These are phyloP conservation scores for Sporothrix globosa DNA, from an alignment of 2,329 filamentous ascomycete genomes.

Conservation along the genomic window DNA sequence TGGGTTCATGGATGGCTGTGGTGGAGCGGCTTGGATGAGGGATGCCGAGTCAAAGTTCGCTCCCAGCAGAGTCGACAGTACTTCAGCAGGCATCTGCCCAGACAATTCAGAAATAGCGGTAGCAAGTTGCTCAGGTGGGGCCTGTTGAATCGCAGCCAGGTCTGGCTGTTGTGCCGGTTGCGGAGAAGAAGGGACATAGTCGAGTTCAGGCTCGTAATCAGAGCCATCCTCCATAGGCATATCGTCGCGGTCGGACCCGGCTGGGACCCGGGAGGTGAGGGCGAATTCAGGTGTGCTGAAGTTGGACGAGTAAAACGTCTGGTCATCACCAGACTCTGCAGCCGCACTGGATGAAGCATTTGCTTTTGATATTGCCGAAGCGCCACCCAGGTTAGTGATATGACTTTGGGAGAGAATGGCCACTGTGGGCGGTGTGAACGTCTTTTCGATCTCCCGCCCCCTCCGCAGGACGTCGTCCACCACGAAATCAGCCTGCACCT, in stretches of 20 bases:
- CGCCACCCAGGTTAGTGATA: slow-evolving; percentile 10
- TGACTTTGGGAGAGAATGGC: slow-evolving; percentile 2
- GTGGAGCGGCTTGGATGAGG: not conserved
- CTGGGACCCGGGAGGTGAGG: slow-evolving; percentile 55
- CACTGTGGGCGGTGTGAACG: slow-evolving; percentile 60
- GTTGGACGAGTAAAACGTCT: slow-evolving; percentile 94
- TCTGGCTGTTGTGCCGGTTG: not conserved
- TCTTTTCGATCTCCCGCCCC: slow-evolving; percentile 71
- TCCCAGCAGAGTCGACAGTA: not conserved
- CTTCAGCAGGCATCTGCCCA: slow-evolving; percentile 3
- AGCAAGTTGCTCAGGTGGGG: slow-evolving; percentile 22
- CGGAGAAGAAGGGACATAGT: slow-evolving; percentile 30
- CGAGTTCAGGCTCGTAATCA: slow-evolving; percentile 43
- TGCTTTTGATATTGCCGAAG: not conserved
- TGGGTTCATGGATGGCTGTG: not conserved
- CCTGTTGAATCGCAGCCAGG: not conserved
- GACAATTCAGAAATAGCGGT: not conserved
- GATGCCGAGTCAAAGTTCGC: not conserved
- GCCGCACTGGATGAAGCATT: slow-evolving; percentile 40
- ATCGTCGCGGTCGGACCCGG: slow-evolving; percentile 47
- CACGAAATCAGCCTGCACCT: slow-evolving; percentile 66
- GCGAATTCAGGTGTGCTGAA: slow-evolving; percentile 72
- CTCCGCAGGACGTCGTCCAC: slow-evolving; percentile 72
- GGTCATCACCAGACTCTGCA: slow-evolving; percentile 86
- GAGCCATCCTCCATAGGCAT: slow-evolving; percentile 46